A percentile compares a stretch with the other conserved stretches of the same genome.
phyloP scores from a whole-genome alignment of 1,284 basidiomycete species.

The Sanghuangporus sanghuang region DNA sequence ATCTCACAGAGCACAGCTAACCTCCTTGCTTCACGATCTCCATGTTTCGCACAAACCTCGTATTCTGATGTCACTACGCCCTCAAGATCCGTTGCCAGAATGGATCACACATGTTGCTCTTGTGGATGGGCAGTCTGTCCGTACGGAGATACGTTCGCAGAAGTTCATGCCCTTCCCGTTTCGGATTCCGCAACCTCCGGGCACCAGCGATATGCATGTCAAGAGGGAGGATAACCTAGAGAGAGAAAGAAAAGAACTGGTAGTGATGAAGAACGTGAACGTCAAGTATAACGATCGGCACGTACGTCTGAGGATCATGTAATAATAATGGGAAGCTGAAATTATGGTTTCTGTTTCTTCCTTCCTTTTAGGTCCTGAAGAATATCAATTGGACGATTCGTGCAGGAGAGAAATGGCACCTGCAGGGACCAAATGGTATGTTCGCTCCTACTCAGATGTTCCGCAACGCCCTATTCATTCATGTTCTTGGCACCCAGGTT shows the following conservation, averaged over 20 bases:
- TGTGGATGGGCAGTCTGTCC: constrained; percentile 45
- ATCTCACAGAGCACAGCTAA: constrained; percentile 50
- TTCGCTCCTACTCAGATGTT: not conserved
- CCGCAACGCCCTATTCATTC: not conserved
- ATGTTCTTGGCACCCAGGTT: constrained; percentile 44
- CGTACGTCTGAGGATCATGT: constrained; percentile 31
- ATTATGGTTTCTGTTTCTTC: not conserved
- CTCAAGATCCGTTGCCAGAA: constrained; percentile 76
- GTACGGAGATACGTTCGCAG: constrained; percentile 37
- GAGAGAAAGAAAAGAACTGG: constrained; percentile 35
- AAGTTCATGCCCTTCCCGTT: not conserved
- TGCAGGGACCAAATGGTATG: constrained; percentile 81
- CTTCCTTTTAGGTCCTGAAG: constrained; percentile 52
- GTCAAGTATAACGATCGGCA: constrained; percentile 67
- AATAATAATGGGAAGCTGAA: not conserved
- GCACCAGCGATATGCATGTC: not conserved
- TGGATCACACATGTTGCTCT: constrained; percentile 79
- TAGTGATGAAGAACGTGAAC: constrained; percentile 61
- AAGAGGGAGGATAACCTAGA: not conserved
- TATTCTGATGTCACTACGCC: constrained; percentile 76
- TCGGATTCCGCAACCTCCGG: not conserved
- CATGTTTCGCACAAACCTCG: constrained; percentile 49
- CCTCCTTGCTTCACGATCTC: constrained; percentile 52
- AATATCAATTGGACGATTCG: constrained; percentile 77
- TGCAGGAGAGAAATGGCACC: constrained; percentile 81